Base-by-base conservation (phyloP, 345 rosid genomes). In the Euphorbia peplus region DNA sequence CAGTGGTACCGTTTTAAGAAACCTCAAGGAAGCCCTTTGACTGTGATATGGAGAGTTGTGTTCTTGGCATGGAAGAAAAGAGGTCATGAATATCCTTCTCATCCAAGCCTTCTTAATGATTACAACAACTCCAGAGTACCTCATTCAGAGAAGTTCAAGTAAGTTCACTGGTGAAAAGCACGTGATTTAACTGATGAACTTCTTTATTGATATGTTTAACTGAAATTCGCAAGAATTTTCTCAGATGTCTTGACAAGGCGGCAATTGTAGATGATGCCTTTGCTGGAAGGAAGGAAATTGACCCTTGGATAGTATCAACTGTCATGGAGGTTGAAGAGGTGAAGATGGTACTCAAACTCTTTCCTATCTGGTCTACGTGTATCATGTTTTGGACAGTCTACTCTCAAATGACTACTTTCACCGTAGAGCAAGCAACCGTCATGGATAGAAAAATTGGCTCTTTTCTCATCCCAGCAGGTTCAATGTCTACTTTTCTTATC, bases 341-440 rank as follows among this genome's bases (percentile, higher is more conserved):
- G 69, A 93, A 93, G 74, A 83, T 90, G 77, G 89, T 93, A 0
- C 12, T 87, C 39, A 88, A 87, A 66, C 72, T 93, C 60, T 73
- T 88, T n/a, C 97, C 97, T 2, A 86, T 90, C 53, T 93, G 97
- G 98, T 84, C 93, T 21, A 90, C 98, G 1, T 83, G 91, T 72
- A 90, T 90, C 74, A 86, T 93, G 35, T 93, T 90, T 71, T 93
- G 97, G 98, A 90, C 98, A 42, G 78, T 90, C 56, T 93, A 93
- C 74, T 90, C 98, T 13, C 98, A 93, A 62, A 93, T 93, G 97
- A 90, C 86, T 3, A 93, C 98, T 19, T 93, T 93, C 81, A 88
- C 95, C 21, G 73, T 90, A 10, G 91, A 90, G 66, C 97, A 93
- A 78, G 98, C 95, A 3, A 81, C 88, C 19, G 66, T 82, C 72